Conservation (phyloP, 2,329 filamentous ascomycete genomes). For the Sporothrix euskadiensis region DNA sequence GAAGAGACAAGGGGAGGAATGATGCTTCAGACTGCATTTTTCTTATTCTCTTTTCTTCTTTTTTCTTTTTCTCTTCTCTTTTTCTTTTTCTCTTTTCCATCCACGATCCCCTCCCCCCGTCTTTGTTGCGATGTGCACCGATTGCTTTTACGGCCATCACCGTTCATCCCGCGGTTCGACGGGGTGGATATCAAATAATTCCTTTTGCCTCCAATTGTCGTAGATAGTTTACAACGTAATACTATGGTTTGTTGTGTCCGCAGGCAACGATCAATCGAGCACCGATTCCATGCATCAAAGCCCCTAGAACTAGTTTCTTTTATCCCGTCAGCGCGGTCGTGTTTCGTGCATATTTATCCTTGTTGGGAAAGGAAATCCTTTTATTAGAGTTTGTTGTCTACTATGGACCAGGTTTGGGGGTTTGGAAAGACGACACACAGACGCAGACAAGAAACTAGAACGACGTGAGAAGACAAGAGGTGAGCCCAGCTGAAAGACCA, state of each 20-base stretch:
- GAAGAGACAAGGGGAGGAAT: background rate
- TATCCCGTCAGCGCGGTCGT: background rate
- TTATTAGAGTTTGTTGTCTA: conserved; percentile 10
- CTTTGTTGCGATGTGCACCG: background rate
- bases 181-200: background rate
- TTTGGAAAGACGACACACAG: background rate
- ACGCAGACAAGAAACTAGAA: background rate
- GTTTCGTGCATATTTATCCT: background rate
- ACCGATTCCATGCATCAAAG: background rate
- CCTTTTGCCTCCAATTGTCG: background rate
- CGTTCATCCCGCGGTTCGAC: background rate
- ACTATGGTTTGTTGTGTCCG: background rate
- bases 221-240: background rate
- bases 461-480: background rate
- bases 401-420: conserved; percentile 8
- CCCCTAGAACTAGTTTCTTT: background rate
- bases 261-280: background rate
- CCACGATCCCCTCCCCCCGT: background rate
- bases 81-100: background rate
- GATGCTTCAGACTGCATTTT: background rate
- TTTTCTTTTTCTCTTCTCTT: background rate
- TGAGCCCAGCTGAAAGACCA: conserved; percentile 2
- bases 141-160: background rate
- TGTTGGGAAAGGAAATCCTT: background rate
- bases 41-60: background rate